Evolutionary conservation across 306 rosid genomes (phyloP), one percentile per base, ranked within the genome.

Genomic region (Vigna nakashimae): DNA sequence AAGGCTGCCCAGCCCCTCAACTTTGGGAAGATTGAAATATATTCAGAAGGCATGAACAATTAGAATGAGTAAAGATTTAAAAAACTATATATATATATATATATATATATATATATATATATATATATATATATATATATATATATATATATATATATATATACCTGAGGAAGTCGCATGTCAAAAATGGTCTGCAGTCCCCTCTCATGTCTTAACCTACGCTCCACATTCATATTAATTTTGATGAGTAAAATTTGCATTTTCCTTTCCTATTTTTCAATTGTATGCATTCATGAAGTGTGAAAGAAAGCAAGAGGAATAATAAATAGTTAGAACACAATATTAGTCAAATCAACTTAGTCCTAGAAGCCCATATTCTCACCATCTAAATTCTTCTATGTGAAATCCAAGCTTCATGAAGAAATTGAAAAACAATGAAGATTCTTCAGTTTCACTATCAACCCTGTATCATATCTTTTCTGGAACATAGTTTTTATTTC

Each of bases 261-360:
- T 51, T 34, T 76, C 56, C 34, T 57, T 65, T 22, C 75, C 48
- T 53, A 18, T 56, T 56, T 74, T 65, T 46, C 36, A 53, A 56
- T 15, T 16, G 57, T 24, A 60, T 59, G 45, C 73, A 69, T 59
- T 71, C 36, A 46, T 46, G 16, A 38, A 64, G 73, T 9, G 49
- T 50, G 66, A 71, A 80, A 50, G 46, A 80, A 64, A 71, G 45
- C 59, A 32, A 56, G 63, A 69, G 62, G 16, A 55, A 30, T 15
- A 55, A 30, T 15, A 77, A 69, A 68, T 57, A 20, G 43, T 20
- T 58, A 48, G 16, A 55, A 17, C 71, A 50, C 28, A 24, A 45
- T 65, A 26, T 45, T 50, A 60, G 42, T 42, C 60, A 81, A 82
- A 74, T 42, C 26, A 32, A 75, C 73, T 26, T 20, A 63, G 56